phyloP scores from a whole-genome alignment of 2,329 filamentous ascomycete species.

The Colletotrichum chlorophyti region DNA sequence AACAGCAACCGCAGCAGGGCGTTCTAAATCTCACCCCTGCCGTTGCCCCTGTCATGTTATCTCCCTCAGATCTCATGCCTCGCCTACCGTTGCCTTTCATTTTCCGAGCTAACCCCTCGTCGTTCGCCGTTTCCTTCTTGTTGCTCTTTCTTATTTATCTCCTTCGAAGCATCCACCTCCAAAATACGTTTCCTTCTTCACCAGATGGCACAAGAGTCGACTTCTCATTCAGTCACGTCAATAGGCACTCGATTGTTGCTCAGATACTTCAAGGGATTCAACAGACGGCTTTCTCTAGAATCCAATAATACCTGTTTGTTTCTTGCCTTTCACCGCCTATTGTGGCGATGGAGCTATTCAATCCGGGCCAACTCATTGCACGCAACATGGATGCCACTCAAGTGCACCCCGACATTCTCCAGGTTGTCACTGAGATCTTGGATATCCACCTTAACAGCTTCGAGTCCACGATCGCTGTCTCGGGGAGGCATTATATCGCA shows the following conservation, averaged over 20 bases:
- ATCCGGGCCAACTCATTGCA: conserved; percentile 19
- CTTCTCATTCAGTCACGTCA: background rate
- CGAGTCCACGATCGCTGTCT: conserved; percentile 21
- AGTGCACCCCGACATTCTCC: conserved; percentile 10
- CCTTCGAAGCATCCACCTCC: background rate
- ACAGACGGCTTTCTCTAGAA: background rate
- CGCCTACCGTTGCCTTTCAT: background rate
- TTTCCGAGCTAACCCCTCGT: background rate
- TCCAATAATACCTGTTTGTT: background rate
- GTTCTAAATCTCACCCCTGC: too few species aligned
- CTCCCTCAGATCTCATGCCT: conserved; percentile 10
- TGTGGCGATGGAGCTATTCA: conserved; percentile 12
- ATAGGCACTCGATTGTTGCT: background rate
- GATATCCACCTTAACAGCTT: conserved; percentile 21
- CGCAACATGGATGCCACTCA: conserved; percentile 14
- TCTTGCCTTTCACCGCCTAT: conserved; percentile 1
- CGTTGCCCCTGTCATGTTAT: background rate
- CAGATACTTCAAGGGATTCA: background rate
- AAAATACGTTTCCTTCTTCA: background rate
- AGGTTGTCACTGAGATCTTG: conserved; percentile 11
- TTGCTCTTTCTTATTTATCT: conserved; percentile 17
- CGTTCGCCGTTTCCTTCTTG: too few species aligned
- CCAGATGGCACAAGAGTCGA: too few species aligned
- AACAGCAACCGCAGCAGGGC: too few species aligned
- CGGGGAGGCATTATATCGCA: conserved; percentile 5